Evolutionary conservation across 1,139 yeast species (phyloP), one percentile per base, ranked within the genome.

Genomic region (Pichia sp.): DNA sequence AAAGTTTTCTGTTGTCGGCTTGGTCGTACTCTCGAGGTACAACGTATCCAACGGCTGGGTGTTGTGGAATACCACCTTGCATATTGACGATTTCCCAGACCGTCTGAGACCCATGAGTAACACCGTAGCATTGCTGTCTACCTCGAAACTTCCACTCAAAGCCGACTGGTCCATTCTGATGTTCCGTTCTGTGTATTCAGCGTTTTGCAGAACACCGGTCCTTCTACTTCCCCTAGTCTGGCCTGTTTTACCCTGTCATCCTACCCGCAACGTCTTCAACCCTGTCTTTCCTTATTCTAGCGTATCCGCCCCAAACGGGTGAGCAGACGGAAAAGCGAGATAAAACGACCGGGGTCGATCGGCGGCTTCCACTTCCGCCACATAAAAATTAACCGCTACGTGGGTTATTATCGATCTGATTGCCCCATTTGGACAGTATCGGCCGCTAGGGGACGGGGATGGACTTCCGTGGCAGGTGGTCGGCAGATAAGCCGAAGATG

Each of bases 21-120:
- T 87, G 4, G 95, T 81, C 0, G 99, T 93, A 57, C 93, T 84
- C 65, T 93, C 99, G 52, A 93, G 75, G 66, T 92, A 93, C 47
- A 92, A 70, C 0, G 98, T 92, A 66, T 93, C 98, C 58, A 92
- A 74, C 1, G 99, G 98, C 67, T 90, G 97, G 96, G 95, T 90
- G 67, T 90, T 88, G 68, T 93, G 96, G 71, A 93, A 93, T 1
- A 93, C 96, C 29, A 93, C 98, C 69, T 92, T 90, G 66, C 97
- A 86, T 40, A 92, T 90, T 3, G 97, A 89, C 8, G 96, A 87
- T 69, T 92, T 92, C 15, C 98, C 98, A 2, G 72, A 70, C 55
- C 71, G 71, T 66, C 97, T 80, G 46, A 90, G 77, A 0, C 97
- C 97, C 97, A 90, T 89, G 57, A 90, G 73, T 45, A 90, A 76